Conservation (phyloP, 352 stramenopile genomes). For the Globisporangium nodosum region DNA sequence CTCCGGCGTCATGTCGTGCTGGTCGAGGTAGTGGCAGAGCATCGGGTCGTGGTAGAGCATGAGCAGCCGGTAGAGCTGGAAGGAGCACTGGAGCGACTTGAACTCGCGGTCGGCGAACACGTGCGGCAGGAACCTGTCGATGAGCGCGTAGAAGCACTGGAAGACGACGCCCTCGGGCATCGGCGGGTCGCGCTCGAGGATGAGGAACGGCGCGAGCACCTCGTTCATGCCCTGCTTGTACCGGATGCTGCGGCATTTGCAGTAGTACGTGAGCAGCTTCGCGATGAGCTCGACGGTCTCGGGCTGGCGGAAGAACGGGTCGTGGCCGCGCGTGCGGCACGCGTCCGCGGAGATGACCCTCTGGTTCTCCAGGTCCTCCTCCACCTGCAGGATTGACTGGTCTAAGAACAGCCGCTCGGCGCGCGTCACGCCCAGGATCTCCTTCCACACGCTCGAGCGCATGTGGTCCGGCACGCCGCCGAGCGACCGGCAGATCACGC, state of each 20-base stretch:
- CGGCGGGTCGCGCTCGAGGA: slow-evolving; percentile 43
- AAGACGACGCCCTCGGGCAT: slow-evolving; percentile 71
- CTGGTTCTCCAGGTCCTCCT: slow-evolving; percentile 89
- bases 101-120: slow-evolving; percentile 89
- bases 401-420: slow-evolving; percentile 60
- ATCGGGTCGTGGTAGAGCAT: slow-evolving; percentile 91
- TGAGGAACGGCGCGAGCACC: slow-evolving; percentile 88
- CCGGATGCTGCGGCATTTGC: slow-evolving; percentile 81
- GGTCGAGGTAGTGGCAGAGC: slow-evolving; percentile 84
- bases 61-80: slow-evolving; percentile 88
- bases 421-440: slow-evolving; percentile 62
- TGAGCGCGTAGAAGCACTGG: slow-evolving; percentile 87
- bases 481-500: slow-evolving; percentile 64
- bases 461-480: slow-evolving; percentile 47
- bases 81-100: slow-evolving; percentile 88
- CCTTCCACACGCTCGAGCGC: slow-evolving; percentile 71
- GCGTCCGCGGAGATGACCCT: slow-evolving; percentile 88
- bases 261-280: slow-evolving; percentile 91
- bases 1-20: slow-evolving; percentile 90
- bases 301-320: slow-evolving; percentile 66
- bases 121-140: slow-evolving; percentile 85
- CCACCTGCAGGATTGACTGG: slow-evolving; percentile 63
- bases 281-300: slow-evolving; percentile 71
- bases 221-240: slow-evolving; percentile 96
- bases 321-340: slow-evolving; percentile 72